Percentiles rank a stretch among this genome's conserved stretches.
phyloP scores from a whole-genome alignment of 2,329 filamentous ascomycete genomes.

The Xylaria sp. region DNA sequence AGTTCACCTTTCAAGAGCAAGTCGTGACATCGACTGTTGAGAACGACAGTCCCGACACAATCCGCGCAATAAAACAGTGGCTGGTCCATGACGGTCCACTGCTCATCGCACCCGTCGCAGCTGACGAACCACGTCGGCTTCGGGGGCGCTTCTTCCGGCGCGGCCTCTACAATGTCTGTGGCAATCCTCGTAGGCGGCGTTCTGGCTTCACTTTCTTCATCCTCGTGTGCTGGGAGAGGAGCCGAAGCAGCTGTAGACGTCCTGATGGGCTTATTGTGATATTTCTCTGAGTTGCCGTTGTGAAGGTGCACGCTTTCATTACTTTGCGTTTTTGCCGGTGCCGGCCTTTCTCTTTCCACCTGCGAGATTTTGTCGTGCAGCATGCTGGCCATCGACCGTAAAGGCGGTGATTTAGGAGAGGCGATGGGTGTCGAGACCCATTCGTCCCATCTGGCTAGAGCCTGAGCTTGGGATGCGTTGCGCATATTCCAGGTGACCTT shows the following conservation, averaged over 20 bases:
- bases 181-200: slow-evolving; percentile 18
- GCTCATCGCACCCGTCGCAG: slow-evolving; percentile 45
- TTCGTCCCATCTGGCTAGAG: slow-evolving; percentile 42
- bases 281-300: slow-evolving; percentile 6
- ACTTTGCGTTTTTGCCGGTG: not conserved
- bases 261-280: slow-evolving; percentile 10
- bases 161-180: slow-evolving; percentile 25
- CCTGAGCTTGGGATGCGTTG: slow-evolving; percentile 42
- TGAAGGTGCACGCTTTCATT: slow-evolving; percentile 7
- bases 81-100: slow-evolving; percentile 44
- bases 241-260: slow-evolving; percentile 17
- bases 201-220: slow-evolving; percentile 1
- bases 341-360: slow-evolving; percentile 5
- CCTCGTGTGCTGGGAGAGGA: not conserved
- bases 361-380: not conserved
- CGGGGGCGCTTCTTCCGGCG: slow-evolving; percentile 25
- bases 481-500: slow-evolving; percentile 44
- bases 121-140: slow-evolving; percentile 42
- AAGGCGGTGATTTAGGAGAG: slow-evolving; percentile 14
- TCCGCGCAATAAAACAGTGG: slow-evolving; percentile 47
- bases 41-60: slow-evolving; percentile 42
- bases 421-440: slow-evolving; percentile 41
- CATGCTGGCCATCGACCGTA: slow-evolving; percentile 20
- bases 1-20: slow-evolving; percentile 39
- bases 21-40: slow-evolving; percentile 42